phyloP scores from a whole-genome alignment of 805 yeast species.

The Saccharomycodes ludwigii region DNA sequence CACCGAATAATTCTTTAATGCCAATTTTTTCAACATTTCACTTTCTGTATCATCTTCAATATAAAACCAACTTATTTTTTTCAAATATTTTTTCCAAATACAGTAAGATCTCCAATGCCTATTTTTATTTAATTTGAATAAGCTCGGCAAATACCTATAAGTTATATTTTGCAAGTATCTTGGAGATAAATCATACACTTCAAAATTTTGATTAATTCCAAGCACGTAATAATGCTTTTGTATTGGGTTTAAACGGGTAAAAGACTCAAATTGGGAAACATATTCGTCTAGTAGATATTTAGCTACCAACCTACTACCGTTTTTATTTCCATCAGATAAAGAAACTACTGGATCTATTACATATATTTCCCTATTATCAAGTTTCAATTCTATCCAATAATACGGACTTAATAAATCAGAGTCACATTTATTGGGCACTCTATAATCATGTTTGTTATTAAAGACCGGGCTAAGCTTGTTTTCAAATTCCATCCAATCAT shows the following conservation, averaged over 20 bases:
- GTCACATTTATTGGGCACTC: conserved; percentile 15
- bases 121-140: neutral
- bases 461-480: conserved; percentile 3
- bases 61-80: neutral
- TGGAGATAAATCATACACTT: conserved; percentile 14
- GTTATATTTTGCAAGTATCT: conserved; percentile 12
- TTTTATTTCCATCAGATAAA: conserved; percentile 6
- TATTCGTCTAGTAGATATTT: conserved; percentile 7
- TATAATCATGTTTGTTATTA: conserved; percentile 4
- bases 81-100: conserved; percentile 3
- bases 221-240: conserved; percentile 13
- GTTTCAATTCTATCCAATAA: conserved; percentile 17
- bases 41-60: neutral
- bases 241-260: conserved; percentile 2
- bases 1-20: conserved; percentile 8
- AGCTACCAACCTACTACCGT: conserved; percentile 2
- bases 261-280: conserved; percentile 7
- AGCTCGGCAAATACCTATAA: conserved; percentile 10
- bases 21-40: conserved; percentile 1
- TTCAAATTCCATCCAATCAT: conserved; percentile 6
- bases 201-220: conserved; percentile 7
- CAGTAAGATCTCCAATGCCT: conserved; percentile 7
- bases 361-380: conserved; percentile 6
- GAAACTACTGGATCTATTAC: conserved; percentile 17
- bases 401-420: conserved; percentile 16